A percentile compares a stretch with the other conserved stretches of the same genome.
phyloP scores from a whole-genome alignment of 495 filamentous ascomycete species.

The Aspergillus egyptiacus region DNA sequence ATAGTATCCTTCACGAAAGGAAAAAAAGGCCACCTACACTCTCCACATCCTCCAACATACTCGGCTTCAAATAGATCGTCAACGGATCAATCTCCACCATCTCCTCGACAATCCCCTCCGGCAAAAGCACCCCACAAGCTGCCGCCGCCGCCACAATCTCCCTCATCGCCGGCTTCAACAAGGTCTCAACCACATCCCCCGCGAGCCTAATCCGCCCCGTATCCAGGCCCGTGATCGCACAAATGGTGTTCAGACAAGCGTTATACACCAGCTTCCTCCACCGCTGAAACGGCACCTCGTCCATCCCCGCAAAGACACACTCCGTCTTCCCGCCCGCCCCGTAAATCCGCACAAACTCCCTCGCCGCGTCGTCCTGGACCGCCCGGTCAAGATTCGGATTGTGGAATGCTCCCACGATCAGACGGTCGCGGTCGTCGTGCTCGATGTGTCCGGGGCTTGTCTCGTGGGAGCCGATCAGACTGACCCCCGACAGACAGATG shows the following conservation, averaged over 20 bases:
- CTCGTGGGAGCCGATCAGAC: conserved; percentile 46
- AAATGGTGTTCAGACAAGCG: conserved; percentile 41
- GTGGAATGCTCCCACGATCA: conserved; percentile 42
- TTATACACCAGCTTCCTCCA: conserved; percentile 52
- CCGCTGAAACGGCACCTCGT: conserved; percentile 34
- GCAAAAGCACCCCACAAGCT: conserved; percentile 3
- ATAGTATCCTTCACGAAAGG: neutral
- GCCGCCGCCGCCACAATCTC: conserved; percentile 8
- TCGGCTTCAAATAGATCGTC: conserved; percentile 1
- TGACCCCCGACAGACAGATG: conserved; percentile 42
- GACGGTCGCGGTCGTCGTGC: conserved; percentile 37
- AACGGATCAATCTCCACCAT: conserved; percentile 5
- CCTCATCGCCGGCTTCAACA: conserved; percentile 27
- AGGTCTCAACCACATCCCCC: conserved; percentile 32
- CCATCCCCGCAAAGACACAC: conserved; percentile 14
- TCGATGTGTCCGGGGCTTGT: conserved; percentile 36
- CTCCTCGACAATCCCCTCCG: conserved; percentile 5
- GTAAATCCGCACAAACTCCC: conserved; percentile 38
- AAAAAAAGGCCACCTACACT: neutral
- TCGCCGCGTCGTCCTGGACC: conserved; percentile 21
- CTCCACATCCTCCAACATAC: conserved; percentile 10
- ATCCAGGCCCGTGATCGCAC: conserved; percentile 17
- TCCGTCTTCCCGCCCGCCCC: conserved; percentile 22
- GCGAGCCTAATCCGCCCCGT: conserved; percentile 33
- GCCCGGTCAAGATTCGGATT: conserved; percentile 22